Conservation (phyloP, 1,284 basidiomycete species). For the Ustilago sp. region DNA sequence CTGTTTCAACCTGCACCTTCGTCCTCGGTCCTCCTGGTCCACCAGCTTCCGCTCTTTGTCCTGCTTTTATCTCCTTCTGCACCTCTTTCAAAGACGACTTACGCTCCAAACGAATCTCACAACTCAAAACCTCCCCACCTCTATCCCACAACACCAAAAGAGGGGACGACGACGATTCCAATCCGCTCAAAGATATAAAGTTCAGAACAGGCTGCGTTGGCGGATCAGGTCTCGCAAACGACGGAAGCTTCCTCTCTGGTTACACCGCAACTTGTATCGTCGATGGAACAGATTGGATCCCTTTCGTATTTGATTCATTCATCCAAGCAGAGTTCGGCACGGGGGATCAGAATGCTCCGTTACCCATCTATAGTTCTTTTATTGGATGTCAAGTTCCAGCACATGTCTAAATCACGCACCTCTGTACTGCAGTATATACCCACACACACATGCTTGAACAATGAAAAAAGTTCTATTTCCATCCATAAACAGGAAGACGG, state of each 20-base stretch:
- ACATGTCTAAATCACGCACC: constrained; percentile 6
- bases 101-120: constrained; percentile 9
- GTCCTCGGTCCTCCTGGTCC: constrained; percentile 35
- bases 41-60: constrained; percentile 20
- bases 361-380: constrained; percentile 23
- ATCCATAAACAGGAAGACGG: background rate
- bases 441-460: background rate
- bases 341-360: background rate
- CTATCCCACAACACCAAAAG: constrained; percentile 1
- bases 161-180: constrained; percentile 15
- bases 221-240: background rate
- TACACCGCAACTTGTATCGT: constrained; percentile 42
- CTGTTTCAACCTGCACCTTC: constrained; percentile 35
- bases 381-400: constrained; percentile 43
- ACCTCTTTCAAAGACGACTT: constrained; percentile 13
- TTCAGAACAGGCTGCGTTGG: constrained; percentile 35
- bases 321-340: constrained; percentile 20
- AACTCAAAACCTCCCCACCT: constrained; percentile 18
- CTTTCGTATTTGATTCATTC: constrained; percentile 34
- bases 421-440: too few species aligned
- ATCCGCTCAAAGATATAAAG: constrained; percentile 16
- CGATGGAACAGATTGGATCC: constrained; percentile 37
- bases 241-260: constrained; percentile 20
- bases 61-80: constrained; percentile 34
- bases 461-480: background rate